These are phyloP conservation scores for Theobroma cacao DNA, from an alignment of 345 rosid genomes.

Conservation along the genomic window DNA sequence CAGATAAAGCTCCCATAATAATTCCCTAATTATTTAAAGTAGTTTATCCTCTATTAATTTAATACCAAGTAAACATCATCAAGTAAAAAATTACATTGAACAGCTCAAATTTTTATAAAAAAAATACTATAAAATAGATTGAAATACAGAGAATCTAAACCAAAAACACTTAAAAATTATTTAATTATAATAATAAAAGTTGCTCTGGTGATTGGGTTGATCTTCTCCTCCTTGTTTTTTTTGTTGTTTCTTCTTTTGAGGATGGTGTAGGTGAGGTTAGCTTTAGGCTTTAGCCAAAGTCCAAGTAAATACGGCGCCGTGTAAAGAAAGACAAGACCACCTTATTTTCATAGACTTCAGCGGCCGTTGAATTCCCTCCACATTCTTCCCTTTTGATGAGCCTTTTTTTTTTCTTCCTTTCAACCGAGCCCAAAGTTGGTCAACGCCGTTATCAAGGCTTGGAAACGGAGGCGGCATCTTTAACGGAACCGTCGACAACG, in stretches of 20 bases:
- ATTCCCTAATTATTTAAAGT: neutral
- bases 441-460: slow-evolving; percentile 47
- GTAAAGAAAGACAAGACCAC: too few species aligned
- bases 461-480: slow-evolving; percentile 70
- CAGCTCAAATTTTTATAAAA: neutral
- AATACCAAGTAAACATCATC: slow-evolving; percentile 1
- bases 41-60: neutral
- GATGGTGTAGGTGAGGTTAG: slow-evolving; percentile 2
- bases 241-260: neutral
- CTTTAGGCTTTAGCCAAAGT: neutral
- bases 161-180: slow-evolving; percentile 1
- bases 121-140: neutral
- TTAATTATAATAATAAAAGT: neutral
- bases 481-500: slow-evolving; percentile 37
- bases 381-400: neutral
- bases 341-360: too few species aligned
- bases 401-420: neutral
- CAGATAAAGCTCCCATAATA: slow-evolving; percentile 1
- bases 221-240: slow-evolving; percentile 6
- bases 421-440: slow-evolving; percentile 7
- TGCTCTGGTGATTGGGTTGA: slow-evolving; percentile 15
- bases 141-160: neutral
- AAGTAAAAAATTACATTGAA: neutral
- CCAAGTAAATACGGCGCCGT: too few species aligned
- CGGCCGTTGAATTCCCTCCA: neutral